phyloP scores from a whole-genome alignment of 345 rosid species.

The Syzygium oleosum region DNA sequence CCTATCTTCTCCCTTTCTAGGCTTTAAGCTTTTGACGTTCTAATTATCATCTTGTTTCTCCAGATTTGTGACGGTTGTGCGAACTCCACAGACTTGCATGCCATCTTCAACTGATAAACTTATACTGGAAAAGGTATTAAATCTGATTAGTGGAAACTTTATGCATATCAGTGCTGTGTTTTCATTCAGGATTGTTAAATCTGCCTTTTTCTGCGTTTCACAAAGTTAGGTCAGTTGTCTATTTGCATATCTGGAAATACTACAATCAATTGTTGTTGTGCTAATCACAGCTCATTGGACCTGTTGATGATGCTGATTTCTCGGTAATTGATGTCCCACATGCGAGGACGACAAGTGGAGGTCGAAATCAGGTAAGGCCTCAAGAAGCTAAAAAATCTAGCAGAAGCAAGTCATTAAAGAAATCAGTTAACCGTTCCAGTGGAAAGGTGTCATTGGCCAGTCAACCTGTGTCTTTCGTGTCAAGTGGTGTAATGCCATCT shows the following conservation, averaged over 20 bases:
- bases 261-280: background rate
- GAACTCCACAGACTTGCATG: slow-evolving; percentile 70
- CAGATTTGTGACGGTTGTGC: slow-evolving; percentile 67
- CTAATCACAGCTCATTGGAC: slow-evolving; percentile 63
- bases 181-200: background rate
- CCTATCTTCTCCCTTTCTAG: background rate
- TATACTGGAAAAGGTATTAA: slow-evolving; percentile 61
- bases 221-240: background rate
- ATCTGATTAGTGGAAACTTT: background rate
- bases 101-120: slow-evolving; percentile 68
- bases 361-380: slow-evolving; percentile 7
- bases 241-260: background rate
- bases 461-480: slow-evolving; percentile 77
- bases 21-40: background rate
- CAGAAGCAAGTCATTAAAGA: slow-evolving; percentile 24
- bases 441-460: slow-evolving; percentile 40
- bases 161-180: background rate
- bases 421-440: slow-evolving; percentile 1
- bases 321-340: slow-evolving; percentile 31
- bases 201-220: background rate
- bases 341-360: slow-evolving; percentile 21
- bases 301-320: slow-evolving; percentile 46
- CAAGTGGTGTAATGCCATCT: slow-evolving; percentile 55
- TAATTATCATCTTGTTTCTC: background rate
- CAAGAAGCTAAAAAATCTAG: slow-evolving; percentile 5